Percentiles rank a stretch among this genome's conserved stretches.
Conservation (phyloP, 148 eudicot genomes). For the Vaccinium macrocarpon region DNA sequence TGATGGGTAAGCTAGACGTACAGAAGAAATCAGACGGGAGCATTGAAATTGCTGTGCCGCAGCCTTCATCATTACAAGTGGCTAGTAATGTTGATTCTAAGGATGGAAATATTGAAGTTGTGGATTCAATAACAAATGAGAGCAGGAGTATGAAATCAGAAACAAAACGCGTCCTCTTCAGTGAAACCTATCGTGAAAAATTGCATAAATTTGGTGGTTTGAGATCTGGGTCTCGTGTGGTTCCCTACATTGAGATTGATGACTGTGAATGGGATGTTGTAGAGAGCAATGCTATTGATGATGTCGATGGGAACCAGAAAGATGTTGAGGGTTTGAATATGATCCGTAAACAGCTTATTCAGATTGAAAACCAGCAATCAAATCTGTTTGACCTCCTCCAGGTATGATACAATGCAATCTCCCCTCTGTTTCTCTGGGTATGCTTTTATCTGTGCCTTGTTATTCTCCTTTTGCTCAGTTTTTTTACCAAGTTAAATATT, state of each 20-base stretch:
- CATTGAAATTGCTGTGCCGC: conserved; percentile 35
- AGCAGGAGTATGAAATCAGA: conserved; percentile 23
- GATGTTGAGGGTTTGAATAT: conserved; percentile 53
- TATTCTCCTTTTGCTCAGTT: not conserved
- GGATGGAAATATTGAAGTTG: not conserved
- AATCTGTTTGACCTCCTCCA: conserved; percentile 59
- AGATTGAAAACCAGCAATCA: conserved; percentile 77
- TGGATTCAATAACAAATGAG: conserved; percentile 12
- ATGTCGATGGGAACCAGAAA: conserved; percentile 36
- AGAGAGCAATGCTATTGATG: conserved; percentile 27
- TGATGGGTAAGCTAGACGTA: conserved; percentile 27
- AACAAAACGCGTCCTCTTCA: conserved; percentile 24
- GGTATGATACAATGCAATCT: conserved; percentile 34
- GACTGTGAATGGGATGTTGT: conserved; percentile 13
- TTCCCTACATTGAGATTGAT: conserved; percentile 46
- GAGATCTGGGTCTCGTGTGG: conserved; percentile 48
- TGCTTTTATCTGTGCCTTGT: not conserved
- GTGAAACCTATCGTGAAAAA: conserved; percentile 35
- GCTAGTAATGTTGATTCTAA: conserved; percentile 24
- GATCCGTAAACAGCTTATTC: conserved; percentile 65
- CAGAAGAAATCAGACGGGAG: conserved; percentile 33
- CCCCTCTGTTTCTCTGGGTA: not conserved
- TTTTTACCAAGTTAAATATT: not conserved
- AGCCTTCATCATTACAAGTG: conserved; percentile 17
- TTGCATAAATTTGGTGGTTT: conserved; percentile 27